These are phyloP conservation scores for Phytophthora lateralis DNA, from an alignment of 352 stramenopile genomes.

Conservation along the genomic window DNA sequence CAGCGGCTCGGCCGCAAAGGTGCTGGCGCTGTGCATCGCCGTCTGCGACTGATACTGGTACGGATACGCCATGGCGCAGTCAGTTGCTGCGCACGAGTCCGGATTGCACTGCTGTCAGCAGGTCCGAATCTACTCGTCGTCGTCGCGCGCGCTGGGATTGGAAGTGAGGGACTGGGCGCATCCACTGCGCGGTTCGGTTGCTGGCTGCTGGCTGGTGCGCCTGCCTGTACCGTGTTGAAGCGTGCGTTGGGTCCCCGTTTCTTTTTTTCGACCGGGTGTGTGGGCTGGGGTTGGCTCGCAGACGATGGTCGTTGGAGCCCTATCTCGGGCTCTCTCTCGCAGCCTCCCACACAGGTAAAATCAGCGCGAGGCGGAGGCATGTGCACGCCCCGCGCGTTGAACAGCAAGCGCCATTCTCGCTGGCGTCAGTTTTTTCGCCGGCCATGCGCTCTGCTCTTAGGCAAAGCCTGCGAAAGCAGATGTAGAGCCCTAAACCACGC, in stretches of 20 bases:
- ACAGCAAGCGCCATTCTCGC: slow-evolving; percentile 28
- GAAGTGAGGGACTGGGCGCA: slow-evolving; percentile 32
- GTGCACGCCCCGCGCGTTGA: slow-evolving; percentile 10
- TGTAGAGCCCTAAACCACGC: slow-evolving; percentile 20
- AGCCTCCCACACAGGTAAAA: slow-evolving; percentile 41
- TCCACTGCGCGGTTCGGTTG: slow-evolving; percentile 38
- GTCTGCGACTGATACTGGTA: slow-evolving; percentile 34
- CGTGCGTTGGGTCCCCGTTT: slow-evolving; percentile 36
- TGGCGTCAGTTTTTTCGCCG: slow-evolving; percentile 41
- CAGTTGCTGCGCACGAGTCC: too few species aligned
- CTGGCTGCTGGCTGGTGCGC: slow-evolving; percentile 22
- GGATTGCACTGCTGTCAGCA: too few species aligned
- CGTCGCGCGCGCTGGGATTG: slow-evolving; percentile 23
- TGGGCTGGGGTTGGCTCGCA: slow-evolving; percentile 30
- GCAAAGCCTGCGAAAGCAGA: slow-evolving; percentile 29
- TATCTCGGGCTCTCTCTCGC: slow-evolving; percentile 40
- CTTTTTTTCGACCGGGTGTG: slow-evolving; percentile 35
- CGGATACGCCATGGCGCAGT: slow-evolving; percentile 32
- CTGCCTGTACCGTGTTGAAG: slow-evolving; percentile 37
- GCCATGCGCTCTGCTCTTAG: slow-evolving; percentile 1
- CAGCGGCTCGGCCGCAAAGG: slow-evolving; percentile 30
- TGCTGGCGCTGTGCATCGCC: slow-evolving; percentile 25
- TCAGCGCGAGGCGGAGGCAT: slow-evolving; percentile 15
- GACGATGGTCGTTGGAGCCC: slow-evolving; percentile 2
- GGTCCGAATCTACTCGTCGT: background rate